Conservation (phyloP, 2,329 filamentous ascomycete genomes). For the Hymenotorrendiella dingleyae region DNA sequence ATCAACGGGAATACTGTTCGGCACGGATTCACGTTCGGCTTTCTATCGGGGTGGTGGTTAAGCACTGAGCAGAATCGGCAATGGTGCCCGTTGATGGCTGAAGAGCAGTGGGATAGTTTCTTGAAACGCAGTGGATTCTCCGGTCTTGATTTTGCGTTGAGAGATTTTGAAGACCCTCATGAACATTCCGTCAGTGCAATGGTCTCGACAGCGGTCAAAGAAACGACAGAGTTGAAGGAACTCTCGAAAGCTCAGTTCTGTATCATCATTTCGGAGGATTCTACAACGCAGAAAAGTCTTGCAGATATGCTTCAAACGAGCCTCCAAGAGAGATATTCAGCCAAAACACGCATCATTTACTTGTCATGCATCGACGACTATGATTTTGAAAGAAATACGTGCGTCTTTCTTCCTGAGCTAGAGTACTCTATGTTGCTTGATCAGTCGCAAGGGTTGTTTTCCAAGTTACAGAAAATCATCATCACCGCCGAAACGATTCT, state of each 20-base stretch:
- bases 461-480: neutral
- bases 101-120: conserved; percentile 23
- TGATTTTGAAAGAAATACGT: neutral
- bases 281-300: neutral
- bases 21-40: conserved; percentile 6
- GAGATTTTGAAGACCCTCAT: neutral
- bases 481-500: neutral
- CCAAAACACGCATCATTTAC: neutral
- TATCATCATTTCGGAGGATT: neutral
- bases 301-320: neutral
- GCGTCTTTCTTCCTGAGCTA: neutral
- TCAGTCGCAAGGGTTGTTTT: neutral
- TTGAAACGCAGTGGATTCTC: conserved; percentile 28
- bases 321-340: neutral
- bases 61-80: neutral
- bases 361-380: neutral
- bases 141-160: conserved; percentile 20
- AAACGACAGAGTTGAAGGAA: neutral
- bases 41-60: conserved; percentile 15
- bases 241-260: neutral
- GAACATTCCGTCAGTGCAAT: neutral
- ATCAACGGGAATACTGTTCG: neutral
- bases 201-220: neutral
- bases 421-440: neutral
- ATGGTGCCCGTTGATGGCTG: conserved; percentile 19